A percentile compares a stretch with the other conserved stretches of the same genome.
Evolutionary conservation across 2,329 filamentous ascomycete genomes (phyloP).

Genomic region (Sphaerulina vaccinii): DNA sequence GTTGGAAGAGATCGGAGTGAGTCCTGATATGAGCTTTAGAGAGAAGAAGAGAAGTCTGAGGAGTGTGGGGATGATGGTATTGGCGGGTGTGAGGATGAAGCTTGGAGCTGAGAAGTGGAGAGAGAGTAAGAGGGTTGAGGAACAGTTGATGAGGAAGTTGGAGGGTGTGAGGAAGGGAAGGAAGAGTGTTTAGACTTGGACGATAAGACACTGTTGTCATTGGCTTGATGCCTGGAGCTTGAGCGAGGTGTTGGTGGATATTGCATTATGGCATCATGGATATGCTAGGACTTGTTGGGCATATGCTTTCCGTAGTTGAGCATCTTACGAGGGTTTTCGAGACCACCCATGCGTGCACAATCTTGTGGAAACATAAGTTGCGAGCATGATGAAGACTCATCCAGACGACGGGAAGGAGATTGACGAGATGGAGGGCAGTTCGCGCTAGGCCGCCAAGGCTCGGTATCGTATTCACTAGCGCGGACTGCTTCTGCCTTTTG

Average conservation of each 20-base stretch:
- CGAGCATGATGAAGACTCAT: no score
- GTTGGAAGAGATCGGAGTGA: constrained; percentile 77
- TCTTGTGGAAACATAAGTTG: no score
- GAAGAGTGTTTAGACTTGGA: constrained; percentile 4
- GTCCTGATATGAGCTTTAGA: constrained; percentile 50
- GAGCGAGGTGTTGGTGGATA: constrained; percentile 7
- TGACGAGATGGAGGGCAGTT: no score
- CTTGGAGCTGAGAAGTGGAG: constrained; percentile 52
- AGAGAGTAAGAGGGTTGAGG: constrained; percentile 50
- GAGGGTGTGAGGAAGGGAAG: constrained; percentile 43
- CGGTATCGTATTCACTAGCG: no score
- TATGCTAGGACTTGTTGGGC: no score
- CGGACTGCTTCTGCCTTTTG: no score
- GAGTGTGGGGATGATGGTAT: constrained; percentile 49
- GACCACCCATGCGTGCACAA: no score
- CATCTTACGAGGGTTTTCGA: no score
- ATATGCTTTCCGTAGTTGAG: no score
- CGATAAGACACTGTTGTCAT: not conserved
- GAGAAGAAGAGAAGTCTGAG: constrained; percentile 49
- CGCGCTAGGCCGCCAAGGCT: no score
- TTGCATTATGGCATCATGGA: not conserved
- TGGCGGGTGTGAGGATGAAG: constrained; percentile 54
- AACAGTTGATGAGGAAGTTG: constrained; percentile 46
- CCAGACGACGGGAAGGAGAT: no score
- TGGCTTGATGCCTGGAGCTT: not conserved